Evolutionary conservation across 495 filamentous ascomycete species (phyloP).

Genomic region (Lasiosphaeriaceae sp.): DNA sequence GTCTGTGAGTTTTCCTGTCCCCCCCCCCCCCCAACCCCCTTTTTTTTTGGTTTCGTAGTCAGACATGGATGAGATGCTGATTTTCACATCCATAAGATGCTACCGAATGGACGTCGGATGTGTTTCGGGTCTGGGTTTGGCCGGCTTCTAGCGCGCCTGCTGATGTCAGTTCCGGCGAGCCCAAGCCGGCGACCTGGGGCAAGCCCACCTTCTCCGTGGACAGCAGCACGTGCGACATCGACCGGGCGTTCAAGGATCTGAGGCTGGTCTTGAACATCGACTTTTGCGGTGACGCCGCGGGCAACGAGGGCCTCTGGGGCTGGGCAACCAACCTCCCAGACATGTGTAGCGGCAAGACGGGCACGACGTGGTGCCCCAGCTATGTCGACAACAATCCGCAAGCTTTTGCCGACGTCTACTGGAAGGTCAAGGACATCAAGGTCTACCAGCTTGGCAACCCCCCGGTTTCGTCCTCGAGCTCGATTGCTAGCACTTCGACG

Average conservation of each 20-base stretch:
- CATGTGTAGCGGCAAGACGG: constrained; percentile 37
- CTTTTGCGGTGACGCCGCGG: constrained; percentile 47
- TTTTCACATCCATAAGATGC: constrained; percentile 39
- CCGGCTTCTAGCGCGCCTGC: constrained; percentile 45
- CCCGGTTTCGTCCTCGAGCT: constrained; percentile 31
- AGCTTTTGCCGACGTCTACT: constrained; percentile 55
- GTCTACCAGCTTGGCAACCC: constrained; percentile 31
- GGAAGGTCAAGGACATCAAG: constrained; percentile 53
- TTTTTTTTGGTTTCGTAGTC: no score
- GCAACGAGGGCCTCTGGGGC: constrained; percentile 23
- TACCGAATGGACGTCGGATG: constrained; percentile 62
- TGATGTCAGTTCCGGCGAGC: constrained; percentile 49
- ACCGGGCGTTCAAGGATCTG: constrained; percentile 41
- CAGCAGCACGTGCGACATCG: constrained; percentile 38
- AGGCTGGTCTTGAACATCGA: constrained; percentile 46
- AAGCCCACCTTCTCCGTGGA: constrained; percentile 55
- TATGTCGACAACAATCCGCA: constrained; percentile 57
- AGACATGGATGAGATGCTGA: constrained; percentile 20
- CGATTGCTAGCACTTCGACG: constrained; percentile 27
- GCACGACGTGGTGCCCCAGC: constrained; percentile 11
- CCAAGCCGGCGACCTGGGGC: constrained; percentile 62
- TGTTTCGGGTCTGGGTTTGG: constrained; percentile 74
- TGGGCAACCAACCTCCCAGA: constrained; percentile 17
- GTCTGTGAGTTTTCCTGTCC: no score
- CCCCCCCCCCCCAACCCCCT: no score